Percentiles rank a stretch among this genome's conserved stretches.
These are phyloP conservation scores for Martiniozyma asiatica DNA, from an alignment of 1,139 yeast species.

Conservation along the genomic window DNA sequence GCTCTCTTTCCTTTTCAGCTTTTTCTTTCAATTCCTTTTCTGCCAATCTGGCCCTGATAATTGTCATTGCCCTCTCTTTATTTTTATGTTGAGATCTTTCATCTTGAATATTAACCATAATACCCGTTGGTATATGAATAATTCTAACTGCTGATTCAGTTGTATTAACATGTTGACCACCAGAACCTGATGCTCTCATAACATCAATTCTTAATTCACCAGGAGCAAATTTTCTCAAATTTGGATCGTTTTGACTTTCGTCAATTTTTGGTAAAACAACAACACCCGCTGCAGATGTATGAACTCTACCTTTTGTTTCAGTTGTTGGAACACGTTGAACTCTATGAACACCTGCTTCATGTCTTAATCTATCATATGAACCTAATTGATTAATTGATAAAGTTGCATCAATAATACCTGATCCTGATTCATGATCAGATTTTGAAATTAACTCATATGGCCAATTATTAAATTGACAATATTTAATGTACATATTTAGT, in stretches of 20 bases:
- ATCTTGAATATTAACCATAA: conserved; percentile 83
- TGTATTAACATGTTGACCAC: conserved; percentile 97
- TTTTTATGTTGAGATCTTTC: conserved; percentile 92
- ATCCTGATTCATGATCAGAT: conserved; percentile 42
- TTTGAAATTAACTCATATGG: conserved; percentile 45
- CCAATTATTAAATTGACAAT: conserved; percentile 61
- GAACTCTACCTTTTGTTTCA: conserved; percentile 87
- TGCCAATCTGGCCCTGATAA: conserved; percentile 73
- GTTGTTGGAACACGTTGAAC: conserved; percentile 93
- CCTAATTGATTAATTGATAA: conserved; percentile 66
- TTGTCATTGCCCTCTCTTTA: conserved; percentile 86
- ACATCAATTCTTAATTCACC: conserved; percentile 88
- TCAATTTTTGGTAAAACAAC: conserved; percentile 81
- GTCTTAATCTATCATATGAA: conserved; percentile 58
- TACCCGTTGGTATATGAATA: conserved; percentile 87
- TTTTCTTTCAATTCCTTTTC: conserved; percentile 62
- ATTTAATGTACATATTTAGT: conserved; percentile 68
- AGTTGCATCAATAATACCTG: conserved; percentile 69
- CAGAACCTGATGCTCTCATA: conserved; percentile 95
- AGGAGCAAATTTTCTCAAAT: conserved; percentile 62
- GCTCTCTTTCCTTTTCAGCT: conserved; percentile 50
- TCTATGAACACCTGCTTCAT: conserved; percentile 92
- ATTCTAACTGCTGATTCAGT: conserved; percentile 95
- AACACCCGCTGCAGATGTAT: conserved; percentile 93
- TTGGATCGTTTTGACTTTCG: conserved; percentile 32